Evolutionary conservation across 805 yeast species (phyloP).

Genomic region (Tetrapisispora phaffii): DNA sequence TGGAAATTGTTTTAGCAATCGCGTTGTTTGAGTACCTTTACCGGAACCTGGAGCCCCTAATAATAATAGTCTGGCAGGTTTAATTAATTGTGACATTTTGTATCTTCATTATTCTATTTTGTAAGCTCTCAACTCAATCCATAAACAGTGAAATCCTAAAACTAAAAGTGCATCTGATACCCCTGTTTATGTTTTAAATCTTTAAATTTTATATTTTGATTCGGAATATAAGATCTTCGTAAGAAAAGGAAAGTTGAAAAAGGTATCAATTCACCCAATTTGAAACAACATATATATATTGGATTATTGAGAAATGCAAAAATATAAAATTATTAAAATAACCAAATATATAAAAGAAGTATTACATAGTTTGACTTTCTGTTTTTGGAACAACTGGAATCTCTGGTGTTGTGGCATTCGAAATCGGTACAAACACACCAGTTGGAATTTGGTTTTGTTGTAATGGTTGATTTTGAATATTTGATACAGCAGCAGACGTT

Average conservation of each 20-base stretch:
- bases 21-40: conserved; percentile 78
- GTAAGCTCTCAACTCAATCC: too few relatives aligned
- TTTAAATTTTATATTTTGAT: too few relatives aligned
- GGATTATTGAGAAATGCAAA: conserved; percentile 1
- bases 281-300: conserved; percentile 1
- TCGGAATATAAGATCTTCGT: too few relatives aligned
- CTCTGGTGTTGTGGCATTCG: neutral
- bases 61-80: conserved; percentile 55
- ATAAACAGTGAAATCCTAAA: too few relatives aligned
- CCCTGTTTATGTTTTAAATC: too few relatives aligned
- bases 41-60: conserved; percentile 96
- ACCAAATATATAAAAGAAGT: neutral
- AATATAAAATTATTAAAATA: neutral
- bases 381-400: conserved; percentile 5
- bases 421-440: neutral
- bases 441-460: neutral
- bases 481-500: neutral
- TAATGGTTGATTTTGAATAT: neutral
- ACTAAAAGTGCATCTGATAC: too few relatives aligned
- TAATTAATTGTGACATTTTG: conserved; percentile 5
- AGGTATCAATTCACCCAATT: too few relatives aligned
- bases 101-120: too few relatives aligned
- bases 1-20: conserved; percentile 47
- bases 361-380: conserved; percentile 4
- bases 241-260: too few relatives aligned